Evolutionary conservation across 257 asterid species (phyloP).

Genomic region (Thymus quinquecostatus): DNA sequence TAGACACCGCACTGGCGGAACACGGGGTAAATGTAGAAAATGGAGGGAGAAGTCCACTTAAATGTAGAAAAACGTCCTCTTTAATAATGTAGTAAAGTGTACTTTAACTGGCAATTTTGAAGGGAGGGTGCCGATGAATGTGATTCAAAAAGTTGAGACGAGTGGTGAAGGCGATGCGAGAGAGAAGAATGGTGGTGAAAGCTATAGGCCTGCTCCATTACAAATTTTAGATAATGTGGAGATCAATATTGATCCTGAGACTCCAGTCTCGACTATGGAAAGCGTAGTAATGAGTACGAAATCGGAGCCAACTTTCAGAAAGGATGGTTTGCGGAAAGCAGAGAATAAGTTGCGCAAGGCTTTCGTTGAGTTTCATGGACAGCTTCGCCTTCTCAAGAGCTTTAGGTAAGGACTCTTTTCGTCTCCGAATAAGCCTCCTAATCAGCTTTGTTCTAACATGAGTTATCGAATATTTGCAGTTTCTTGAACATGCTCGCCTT

Average conservation of each 20-base stretch:
- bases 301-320: constrained; percentile 46
- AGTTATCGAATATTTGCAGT: constrained; percentile 37
- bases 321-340: constrained; percentile 51
- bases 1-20: too few species aligned
- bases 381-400: constrained; percentile 67
- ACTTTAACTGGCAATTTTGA: not conserved
- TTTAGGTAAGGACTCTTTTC: constrained; percentile 44
- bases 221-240: constrained; percentile 55
- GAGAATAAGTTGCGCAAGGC: constrained; percentile 59
- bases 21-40: too few species aligned
- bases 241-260: constrained; percentile 61
- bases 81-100: not conserved
- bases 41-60: too few species aligned
- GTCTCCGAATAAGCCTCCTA: not conserved
- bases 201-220: constrained; percentile 42
- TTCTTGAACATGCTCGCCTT: constrained; percentile 74
- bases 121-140: constrained; percentile 45
- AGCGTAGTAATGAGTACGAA: constrained; percentile 42
- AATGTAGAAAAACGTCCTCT: too few species aligned
- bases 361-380: constrained; percentile 55
- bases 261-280: constrained; percentile 62
- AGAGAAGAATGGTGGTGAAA: not conserved
- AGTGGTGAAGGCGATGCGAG: constrained; percentile 19
- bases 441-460: not conserved
- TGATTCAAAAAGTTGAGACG: constrained; percentile 59